Evolutionary conservation across 345 rosid species (phyloP), one percentile per base, ranked within the genome.

Genomic region (Dipteronia dyeriana): DNA sequence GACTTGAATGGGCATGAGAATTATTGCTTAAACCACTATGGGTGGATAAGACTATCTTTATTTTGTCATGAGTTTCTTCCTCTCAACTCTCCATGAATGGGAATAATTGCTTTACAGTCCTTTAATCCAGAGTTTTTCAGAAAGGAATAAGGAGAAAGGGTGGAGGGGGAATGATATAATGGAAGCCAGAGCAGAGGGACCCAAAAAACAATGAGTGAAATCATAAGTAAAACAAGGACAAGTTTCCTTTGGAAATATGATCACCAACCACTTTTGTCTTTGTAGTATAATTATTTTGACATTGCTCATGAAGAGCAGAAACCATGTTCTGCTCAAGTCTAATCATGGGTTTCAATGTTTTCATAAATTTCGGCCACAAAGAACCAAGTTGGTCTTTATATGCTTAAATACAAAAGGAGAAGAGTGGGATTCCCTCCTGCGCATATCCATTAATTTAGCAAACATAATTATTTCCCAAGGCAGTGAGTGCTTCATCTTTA

Each of bases 1-100:
- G 59, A 23, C 75, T 76, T 38, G 88, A 79, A 75, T 83, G 83
- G 79, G 68, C 9, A 26, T 47, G 75, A 75, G 71, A 82, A 86
- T 85, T 74, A 85, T 83, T 71, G 84, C 84, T 57, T 23, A 68
- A 71, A 63, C 79, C 84, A 75, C 78, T 47, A 71, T 17, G 71
- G 75, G 65, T 26, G 59, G 77, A 79, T 70, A 65, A 41, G 71
- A n/a, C 63, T 29, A 7, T 47, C 19, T 72, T 54, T 45, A 49
- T 74, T 57, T 3, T 23, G 64, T 23, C 26, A 65, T 38, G 51
- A 61, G 67, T 51, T 45, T 63, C 41, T 60, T 41, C 45, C 45
- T 41, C 10, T 66, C 49, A 31, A 31, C 70, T 75, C 76, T 68
- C 74, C 75, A 79, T 79, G 79, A 80, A 70, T 78, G 79, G 51